Conservation (phyloP, 805 yeast species). For the Candida piceae region DNA sequence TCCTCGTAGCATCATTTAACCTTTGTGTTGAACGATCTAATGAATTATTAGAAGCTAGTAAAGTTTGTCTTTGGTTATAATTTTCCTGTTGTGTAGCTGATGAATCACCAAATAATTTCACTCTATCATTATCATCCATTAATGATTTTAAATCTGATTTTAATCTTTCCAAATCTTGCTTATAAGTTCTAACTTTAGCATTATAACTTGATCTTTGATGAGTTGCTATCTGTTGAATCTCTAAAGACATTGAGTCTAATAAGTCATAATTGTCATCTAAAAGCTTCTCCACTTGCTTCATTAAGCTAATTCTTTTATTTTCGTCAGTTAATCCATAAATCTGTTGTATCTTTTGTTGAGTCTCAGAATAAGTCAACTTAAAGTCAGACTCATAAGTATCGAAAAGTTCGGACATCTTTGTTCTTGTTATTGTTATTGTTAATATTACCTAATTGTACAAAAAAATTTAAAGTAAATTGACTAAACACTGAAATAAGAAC, state of each 20-base stretch:
- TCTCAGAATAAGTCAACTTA: slow-evolving; percentile 64
- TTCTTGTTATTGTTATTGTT: no score
- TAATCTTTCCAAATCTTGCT: slow-evolving; percentile 49
- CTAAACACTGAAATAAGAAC: no score
- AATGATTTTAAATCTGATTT: slow-evolving; percentile 51
- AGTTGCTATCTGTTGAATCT: slow-evolving; percentile 80
- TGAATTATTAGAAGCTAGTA: slow-evolving; percentile 71
- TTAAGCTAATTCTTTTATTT: slow-evolving; percentile 47
- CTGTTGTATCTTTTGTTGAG: slow-evolving; percentile 57
- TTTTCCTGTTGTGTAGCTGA: slow-evolving; percentile 32
- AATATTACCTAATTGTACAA: no score
- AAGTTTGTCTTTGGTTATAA: slow-evolving; percentile 73
- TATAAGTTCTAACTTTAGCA: slow-evolving; percentile 70
- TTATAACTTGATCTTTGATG: slow-evolving; percentile 64
- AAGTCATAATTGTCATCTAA: slow-evolving; percentile 80
- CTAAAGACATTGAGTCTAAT: slow-evolving; percentile 82
- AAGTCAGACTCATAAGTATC: slow-evolving; percentile 66
- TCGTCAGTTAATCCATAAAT: slow-evolving; percentile 40
- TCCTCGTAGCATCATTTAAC: slow-evolving; percentile 78
- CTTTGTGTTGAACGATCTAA: slow-evolving; percentile 80
- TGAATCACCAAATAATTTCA: slow-evolving; percentile 62
- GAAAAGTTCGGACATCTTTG: slow-evolving; percentile 45
- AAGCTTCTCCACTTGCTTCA: slow-evolving; percentile 58
- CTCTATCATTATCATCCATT: slow-evolving; percentile 68
- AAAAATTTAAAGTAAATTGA: no score